phyloP scores from a whole-genome alignment of 2,329 filamentous ascomycete species.

The Trichoderma atroviride region DNA sequence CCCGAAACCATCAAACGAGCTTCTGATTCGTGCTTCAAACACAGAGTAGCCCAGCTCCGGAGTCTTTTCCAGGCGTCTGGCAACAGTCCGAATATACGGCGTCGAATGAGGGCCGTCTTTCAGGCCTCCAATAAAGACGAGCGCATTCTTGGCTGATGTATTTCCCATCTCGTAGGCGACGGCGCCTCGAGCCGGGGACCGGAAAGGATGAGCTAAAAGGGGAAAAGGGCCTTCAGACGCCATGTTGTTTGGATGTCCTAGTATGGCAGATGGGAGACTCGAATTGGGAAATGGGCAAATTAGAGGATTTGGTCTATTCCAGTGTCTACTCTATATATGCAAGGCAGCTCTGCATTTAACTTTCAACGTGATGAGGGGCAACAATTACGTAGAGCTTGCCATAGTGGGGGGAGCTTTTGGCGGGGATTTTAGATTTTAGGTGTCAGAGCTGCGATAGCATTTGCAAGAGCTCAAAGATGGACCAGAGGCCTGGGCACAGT shows the following conservation, averaged over 20 bases:
- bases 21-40: constrained; percentile 59
- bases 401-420: not conserved
- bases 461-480: not conserved
- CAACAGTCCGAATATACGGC: constrained; percentile 55
- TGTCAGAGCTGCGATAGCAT: not conserved
- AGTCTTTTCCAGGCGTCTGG: constrained; percentile 45
- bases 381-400: not conserved
- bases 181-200: constrained; percentile 44
- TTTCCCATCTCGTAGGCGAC: constrained; percentile 54
- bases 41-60: constrained; percentile 52
- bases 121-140: constrained; percentile 72
- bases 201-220: constrained; percentile 51
- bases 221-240: constrained; percentile 41
- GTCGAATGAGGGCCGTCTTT: constrained; percentile 70
- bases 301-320: not conserved
- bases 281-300: not conserved
- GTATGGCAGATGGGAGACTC: not conserved
- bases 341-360: not conserved
- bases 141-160: constrained; percentile 53
- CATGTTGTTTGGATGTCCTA: constrained; percentile 32
- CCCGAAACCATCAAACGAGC: constrained; percentile 57
- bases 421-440: not conserved
- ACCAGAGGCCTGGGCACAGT: not conserved
- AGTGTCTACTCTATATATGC: not conserved
- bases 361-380: constrained; percentile 1